phyloP scores from a whole-genome alignment of 257 asterid species.

The Capsicum pubescens region DNA sequence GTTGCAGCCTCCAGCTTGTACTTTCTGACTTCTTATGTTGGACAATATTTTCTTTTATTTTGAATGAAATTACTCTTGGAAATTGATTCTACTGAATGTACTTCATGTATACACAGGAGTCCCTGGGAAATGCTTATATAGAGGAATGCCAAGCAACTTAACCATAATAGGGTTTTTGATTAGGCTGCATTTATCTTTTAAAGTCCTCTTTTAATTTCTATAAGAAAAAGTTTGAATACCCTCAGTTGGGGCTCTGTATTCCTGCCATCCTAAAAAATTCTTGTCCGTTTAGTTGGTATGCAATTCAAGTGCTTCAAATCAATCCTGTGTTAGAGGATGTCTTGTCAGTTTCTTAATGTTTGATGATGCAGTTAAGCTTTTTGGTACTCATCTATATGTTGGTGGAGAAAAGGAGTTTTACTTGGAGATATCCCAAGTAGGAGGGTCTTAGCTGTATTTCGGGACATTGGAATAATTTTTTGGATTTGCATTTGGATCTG shows the following conservation, averaged over 20 bases:
- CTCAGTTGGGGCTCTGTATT: not conserved
- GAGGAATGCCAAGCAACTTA: not conserved
- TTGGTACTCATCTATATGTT: constrained; percentile 1
- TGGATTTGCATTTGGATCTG: not conserved
- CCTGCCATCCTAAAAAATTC: not conserved
- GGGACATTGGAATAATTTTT: not conserved
- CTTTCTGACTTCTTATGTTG: too few relatives aligned
- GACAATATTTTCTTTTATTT: too few relatives aligned
- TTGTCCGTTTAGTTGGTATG: not conserved
- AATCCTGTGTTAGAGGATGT: not conserved
- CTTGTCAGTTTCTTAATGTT: not conserved
- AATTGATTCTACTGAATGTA: too few relatives aligned
- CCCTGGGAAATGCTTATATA: not conserved
- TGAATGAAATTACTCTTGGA: too few relatives aligned
- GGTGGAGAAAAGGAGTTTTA: not conserved
- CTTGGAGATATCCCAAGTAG: not conserved
- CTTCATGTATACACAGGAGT: not conserved
- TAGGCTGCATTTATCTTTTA: not conserved
- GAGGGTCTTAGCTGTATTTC: not conserved
- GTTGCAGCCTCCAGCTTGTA: too few relatives aligned
- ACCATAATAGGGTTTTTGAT: not conserved
- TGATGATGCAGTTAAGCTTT: not conserved
- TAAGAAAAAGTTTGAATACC: not conserved
- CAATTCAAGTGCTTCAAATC: not conserved
- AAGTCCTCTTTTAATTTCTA: not conserved